Percentiles rank a stretch among this genome's conserved stretches.
These are phyloP conservation scores for Chaetomiaceae sp. DNA, from an alignment of 2,329 filamentous ascomycete species.

Conservation along the genomic window DNA sequence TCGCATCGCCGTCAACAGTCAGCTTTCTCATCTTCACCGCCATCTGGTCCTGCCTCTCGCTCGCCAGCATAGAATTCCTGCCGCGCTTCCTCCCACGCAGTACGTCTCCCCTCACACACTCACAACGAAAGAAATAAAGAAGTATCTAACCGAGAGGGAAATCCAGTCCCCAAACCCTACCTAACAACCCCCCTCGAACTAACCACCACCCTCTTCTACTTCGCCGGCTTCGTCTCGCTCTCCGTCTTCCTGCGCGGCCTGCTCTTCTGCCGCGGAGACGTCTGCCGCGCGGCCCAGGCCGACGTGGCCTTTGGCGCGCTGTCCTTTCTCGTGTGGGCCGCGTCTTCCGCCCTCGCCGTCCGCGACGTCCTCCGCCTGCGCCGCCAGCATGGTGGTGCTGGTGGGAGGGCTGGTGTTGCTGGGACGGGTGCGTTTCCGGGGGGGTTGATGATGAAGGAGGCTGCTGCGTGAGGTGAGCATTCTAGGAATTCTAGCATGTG, in stretches of 20 bases:
- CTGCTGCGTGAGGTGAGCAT: neutral
- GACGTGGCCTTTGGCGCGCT: conserved; percentile 51
- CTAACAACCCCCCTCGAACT: conserved; percentile 46
- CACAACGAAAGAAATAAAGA: too few species aligned
- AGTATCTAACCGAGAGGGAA: too few species aligned
- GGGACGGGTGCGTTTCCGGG: neutral
- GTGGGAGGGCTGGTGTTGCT: conserved; percentile 28
- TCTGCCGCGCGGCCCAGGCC: conserved; percentile 52
- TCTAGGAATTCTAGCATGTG: too few species aligned
- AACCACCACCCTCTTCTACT: conserved; percentile 82
- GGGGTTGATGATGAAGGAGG: conserved; percentile 9
- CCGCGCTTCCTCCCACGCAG: conserved; percentile 42
- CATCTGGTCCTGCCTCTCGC: conserved; percentile 49
- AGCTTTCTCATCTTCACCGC: conserved; percentile 55
- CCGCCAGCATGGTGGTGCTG: conserved; percentile 34
- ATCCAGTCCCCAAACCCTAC: conserved; percentile 46
- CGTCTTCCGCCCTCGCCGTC: conserved; percentile 41
- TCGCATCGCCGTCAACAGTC: conserved; percentile 50
- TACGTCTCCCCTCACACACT: conserved; percentile 31
- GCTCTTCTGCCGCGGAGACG: conserved; percentile 52
- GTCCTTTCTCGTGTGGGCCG: conserved; percentile 50
- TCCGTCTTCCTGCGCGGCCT: conserved; percentile 52
- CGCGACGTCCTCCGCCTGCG: conserved; percentile 43
- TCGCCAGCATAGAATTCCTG: conserved; percentile 48
- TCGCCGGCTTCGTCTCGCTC: conserved; percentile 73